phyloP scores from a whole-genome alignment of 169 alveolate genomes.

The Eimeria necatrix region DNA sequence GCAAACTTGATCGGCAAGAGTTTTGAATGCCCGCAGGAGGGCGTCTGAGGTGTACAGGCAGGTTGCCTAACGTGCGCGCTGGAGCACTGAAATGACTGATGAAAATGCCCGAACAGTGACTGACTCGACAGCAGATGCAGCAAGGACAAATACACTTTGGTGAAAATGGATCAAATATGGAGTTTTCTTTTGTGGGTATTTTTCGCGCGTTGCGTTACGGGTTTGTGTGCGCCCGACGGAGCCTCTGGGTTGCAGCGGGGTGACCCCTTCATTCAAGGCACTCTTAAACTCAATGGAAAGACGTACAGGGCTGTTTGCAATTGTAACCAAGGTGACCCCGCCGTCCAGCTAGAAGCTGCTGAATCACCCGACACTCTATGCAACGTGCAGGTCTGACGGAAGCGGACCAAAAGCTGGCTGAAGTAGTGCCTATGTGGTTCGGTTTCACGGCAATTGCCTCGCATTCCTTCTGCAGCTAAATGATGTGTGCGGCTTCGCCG shows the following conservation, averaged over 20 bases:
- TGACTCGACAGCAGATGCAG: background rate
- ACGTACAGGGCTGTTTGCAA: conserved; percentile 80
- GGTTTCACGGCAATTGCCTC: background rate
- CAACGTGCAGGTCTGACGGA: conserved; percentile 63
- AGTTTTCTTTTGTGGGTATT: background rate
- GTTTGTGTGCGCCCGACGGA: background rate
- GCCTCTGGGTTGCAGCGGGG: conserved; percentile 43
- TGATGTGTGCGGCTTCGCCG: background rate
- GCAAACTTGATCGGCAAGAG: background rate
- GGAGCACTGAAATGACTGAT: background rate
- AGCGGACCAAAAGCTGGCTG: conserved; percentile 56
- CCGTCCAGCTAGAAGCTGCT: background rate
- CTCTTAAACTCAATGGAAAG: conserved; percentile 68
- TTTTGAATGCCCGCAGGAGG: background rate
- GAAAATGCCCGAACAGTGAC: background rate
- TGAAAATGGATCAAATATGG: background rate
- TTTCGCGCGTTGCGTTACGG: no score
- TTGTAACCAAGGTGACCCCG: conserved; percentile 60
- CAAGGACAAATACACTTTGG: background rate
- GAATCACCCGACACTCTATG: background rate
- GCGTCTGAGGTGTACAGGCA: conserved; percentile 7
- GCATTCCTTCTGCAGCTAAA: no score
- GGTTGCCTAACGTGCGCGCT: background rate
- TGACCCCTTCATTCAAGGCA: conserved; percentile 77
- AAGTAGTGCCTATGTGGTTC: conserved; percentile 75